Conservation (phyloP, 345 rosid genomes). For the Populus nigra region DNA sequence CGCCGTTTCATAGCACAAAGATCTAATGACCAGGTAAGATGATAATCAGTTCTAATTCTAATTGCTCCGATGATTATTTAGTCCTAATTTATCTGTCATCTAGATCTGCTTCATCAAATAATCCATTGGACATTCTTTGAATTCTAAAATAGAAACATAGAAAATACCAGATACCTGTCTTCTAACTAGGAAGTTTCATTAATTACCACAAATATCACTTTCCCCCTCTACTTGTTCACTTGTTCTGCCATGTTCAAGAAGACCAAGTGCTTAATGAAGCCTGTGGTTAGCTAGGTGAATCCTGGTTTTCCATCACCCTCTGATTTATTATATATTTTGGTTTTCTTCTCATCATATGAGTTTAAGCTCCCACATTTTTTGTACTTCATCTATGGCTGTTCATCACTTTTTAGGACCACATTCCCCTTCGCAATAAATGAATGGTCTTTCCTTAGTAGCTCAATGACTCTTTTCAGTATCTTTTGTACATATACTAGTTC, state of each 20-base stretch:
- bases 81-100: background rate
- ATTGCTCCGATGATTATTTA: background rate
- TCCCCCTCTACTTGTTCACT: too few relatives aligned
- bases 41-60: background rate
- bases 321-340: background rate
- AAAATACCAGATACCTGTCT: background rate
- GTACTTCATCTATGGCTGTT: background rate
- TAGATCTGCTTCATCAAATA: background rate
- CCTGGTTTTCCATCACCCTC: background rate
- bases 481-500: background rate
- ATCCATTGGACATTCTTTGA: background rate
- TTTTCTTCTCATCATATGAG: background rate
- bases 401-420: background rate
- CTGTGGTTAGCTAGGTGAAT: background rate
- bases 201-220: too few relatives aligned
- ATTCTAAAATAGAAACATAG: background rate
- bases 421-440: background rate
- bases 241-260: too few relatives aligned
- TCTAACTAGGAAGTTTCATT: too few relatives aligned
- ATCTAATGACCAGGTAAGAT: slow-evolving; percentile 46
- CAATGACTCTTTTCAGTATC: background rate
- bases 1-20: slow-evolving; percentile 70
- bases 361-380: background rate
- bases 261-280: too few relatives aligned
- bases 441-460: background rate